A percentile compares a stretch with the other conserved stretches of the same genome.
phyloP scores from a whole-genome alignment of 768 basidiomycete genomes.

The Termitomyces sp. region DNA sequence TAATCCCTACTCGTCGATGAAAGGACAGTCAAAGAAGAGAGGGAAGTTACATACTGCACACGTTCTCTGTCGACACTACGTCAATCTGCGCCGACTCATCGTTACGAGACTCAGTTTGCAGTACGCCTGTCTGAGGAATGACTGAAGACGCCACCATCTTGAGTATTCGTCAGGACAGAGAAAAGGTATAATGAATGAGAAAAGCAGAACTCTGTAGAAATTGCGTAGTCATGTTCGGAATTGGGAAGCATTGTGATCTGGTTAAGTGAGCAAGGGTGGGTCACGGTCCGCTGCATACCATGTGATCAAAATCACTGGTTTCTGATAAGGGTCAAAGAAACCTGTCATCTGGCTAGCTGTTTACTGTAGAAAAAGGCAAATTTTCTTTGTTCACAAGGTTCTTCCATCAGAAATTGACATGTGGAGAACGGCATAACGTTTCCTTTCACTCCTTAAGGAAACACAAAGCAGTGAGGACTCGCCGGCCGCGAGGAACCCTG shows the following conservation, averaged over 20 bases:
- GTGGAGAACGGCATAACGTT: no score
- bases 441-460: no score
- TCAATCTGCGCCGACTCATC: conserved; percentile 22
- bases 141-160: background rate
- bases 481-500: background rate
- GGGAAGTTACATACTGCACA: conserved; percentile 20
- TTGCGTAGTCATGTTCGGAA: background rate
- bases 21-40: background rate
- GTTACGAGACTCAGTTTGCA: conserved; percentile 25
- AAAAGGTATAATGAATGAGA: background rate
- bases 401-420: no score
- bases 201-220: background rate
- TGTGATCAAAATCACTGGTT: no score
- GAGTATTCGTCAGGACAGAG: background rate
- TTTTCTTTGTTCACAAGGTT: no score
- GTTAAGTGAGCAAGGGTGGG: background rate
- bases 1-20: conserved; percentile 16
- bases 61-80: conserved; percentile 22
- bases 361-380: no score
- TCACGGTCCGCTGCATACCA: background rate
- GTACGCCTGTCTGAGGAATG: conserved; percentile 11
- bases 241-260: background rate
- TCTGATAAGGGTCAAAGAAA: no score
- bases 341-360: no score
- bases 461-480: no score